A percentile compares a stretch with the other conserved stretches of the same genome.
phyloP scores from a whole-genome alignment of 441 rosid species.

The Sinapis alba region DNA sequence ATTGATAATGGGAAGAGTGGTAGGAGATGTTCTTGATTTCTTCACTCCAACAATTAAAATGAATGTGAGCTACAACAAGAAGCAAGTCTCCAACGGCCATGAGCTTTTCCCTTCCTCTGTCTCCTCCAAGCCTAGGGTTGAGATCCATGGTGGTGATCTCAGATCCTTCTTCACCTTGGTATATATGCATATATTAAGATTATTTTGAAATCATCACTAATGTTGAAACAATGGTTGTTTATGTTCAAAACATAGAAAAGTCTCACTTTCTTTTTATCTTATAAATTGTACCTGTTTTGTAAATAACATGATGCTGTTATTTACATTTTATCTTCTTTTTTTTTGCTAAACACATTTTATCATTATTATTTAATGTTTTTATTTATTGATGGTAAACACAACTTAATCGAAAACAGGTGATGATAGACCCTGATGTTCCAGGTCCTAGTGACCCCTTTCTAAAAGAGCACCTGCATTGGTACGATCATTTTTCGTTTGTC shows the following conservation, averaged over 20 bases:
- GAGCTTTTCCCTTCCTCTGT: conserved; percentile 68
- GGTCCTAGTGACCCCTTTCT: conserved; percentile 77
- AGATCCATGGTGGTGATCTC: conserved; percentile 69
- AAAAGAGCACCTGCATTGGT: conserved; percentile 80
- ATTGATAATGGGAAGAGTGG: conserved; percentile 66
- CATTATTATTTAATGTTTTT: not conserved
- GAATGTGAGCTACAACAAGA: conserved; percentile 53
- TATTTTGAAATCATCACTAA: not conserved
- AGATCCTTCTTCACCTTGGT: conserved; percentile 83
- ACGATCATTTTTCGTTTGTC: conserved; percentile 9
- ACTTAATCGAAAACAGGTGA: conserved; percentile 43
- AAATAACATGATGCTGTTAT: not conserved
- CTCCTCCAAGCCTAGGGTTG: conserved; percentile 62
- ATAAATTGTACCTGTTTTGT: not conserved
- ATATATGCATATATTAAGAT: conserved; percentile 9
- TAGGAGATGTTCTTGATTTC: conserved; percentile 76
- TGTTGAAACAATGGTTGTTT: not conserved
- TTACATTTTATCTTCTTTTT: not conserved
- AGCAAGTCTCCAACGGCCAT: conserved; percentile 60
- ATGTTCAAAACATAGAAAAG: not conserved
- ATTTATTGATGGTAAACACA: conserved; percentile 6
- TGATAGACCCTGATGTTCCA: conserved; percentile 81
- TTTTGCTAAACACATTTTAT: no score
- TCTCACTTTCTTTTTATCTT: not conserved
- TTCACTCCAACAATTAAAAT: conserved; percentile 59